Evolutionary conservation across 2,329 filamentous ascomycete genomes (phyloP).

Genomic region (Diaporthe citriasiana): DNA sequence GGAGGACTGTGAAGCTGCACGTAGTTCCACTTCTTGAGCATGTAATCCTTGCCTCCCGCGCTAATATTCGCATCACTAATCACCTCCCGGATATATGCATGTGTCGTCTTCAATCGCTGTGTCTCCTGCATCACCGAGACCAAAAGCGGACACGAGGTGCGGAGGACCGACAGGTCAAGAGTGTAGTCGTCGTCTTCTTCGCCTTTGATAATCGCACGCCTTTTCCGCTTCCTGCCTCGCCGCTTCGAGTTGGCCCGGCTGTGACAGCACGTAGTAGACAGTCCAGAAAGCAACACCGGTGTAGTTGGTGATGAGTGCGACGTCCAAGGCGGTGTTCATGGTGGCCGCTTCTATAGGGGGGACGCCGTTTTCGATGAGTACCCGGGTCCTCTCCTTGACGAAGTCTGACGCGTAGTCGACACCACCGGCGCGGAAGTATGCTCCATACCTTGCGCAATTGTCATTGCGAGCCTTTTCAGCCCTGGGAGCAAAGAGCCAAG

Average conservation of each 20-base stretch:
- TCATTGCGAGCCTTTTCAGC: constrained; percentile 24
- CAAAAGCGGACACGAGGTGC: constrained; percentile 52
- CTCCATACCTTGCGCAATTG: constrained; percentile 14
- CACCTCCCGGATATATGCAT: constrained; percentile 50
- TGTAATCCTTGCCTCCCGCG: constrained; percentile 47
- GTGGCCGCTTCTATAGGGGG: constrained; percentile 11
- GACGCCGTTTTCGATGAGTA: constrained; percentile 4
- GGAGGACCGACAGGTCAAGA: constrained; percentile 53
- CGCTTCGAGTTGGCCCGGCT: constrained; percentile 53
- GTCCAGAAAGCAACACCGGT: constrained; percentile 60
- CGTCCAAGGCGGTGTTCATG: constrained; percentile 31
- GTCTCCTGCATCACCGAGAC: constrained; percentile 55
- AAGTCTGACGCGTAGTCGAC: constrained; percentile 29
- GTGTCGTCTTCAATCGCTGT: constrained; percentile 48
- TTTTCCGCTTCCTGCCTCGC: constrained; percentile 55
- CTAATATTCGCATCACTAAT: constrained; percentile 50
- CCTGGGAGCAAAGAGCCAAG: constrained; percentile 27
- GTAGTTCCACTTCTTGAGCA: constrained; percentile 52
- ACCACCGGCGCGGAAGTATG: constrained; percentile 20
- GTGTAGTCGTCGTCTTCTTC: constrained; percentile 35
- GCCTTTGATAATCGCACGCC: constrained; percentile 47
- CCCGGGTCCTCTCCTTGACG: constrained; percentile 8
- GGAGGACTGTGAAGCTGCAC: constrained; percentile 49
- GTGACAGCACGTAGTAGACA: constrained; percentile 57
- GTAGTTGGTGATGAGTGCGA: constrained; percentile 58